phyloP scores from a whole-genome alignment of 2,329 filamentous ascomycete genomes.

The Teratosphaeria nubilosa region DNA sequence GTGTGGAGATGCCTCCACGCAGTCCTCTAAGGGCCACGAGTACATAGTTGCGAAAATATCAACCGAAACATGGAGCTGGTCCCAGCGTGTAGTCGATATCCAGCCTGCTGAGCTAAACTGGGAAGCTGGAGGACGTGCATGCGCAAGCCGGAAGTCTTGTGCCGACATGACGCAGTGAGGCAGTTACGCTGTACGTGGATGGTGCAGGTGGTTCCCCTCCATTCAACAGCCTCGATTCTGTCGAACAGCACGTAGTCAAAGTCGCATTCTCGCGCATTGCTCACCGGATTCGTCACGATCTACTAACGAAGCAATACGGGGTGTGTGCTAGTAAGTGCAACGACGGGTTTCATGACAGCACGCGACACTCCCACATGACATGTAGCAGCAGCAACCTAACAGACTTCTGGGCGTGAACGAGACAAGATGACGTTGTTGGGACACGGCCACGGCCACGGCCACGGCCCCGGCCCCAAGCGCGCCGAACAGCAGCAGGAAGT shows the following conservation, averaged over 20 bases:
- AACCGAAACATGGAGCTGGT: not conserved
- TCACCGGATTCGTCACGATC: not conserved
- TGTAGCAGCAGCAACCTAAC: too few relatives aligned
- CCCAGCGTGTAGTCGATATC: not conserved
- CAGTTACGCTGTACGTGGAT: too few relatives aligned
- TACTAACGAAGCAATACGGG: not conserved
- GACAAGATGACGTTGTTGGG: slow-evolving; percentile 20
- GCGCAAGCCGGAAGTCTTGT: not conserved
- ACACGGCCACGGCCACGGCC: slow-evolving; percentile 12
- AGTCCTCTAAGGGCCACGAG: too few relatives aligned
- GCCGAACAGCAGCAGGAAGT: slow-evolving; percentile 31
- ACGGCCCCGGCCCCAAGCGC: slow-evolving; percentile 10
- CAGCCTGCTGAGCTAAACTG: too few relatives aligned
- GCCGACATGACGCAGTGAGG: not conserved
- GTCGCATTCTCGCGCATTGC: not conserved
- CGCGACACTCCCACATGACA: not conserved
- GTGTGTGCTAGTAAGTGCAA: not conserved
- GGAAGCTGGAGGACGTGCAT: not conserved
- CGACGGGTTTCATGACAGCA: not conserved
- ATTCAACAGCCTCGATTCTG: not conserved
- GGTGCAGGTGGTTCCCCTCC: too few relatives aligned
- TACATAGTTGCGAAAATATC: too few relatives aligned
- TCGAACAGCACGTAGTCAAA: not conserved
- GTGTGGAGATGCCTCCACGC: too few relatives aligned
- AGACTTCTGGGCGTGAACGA: too few relatives aligned